Evolutionary conservation across 805 yeast species (phyloP), one percentile per base, ranked within the genome.

Genomic region (Wickerhamiella hasegawae): DNA sequence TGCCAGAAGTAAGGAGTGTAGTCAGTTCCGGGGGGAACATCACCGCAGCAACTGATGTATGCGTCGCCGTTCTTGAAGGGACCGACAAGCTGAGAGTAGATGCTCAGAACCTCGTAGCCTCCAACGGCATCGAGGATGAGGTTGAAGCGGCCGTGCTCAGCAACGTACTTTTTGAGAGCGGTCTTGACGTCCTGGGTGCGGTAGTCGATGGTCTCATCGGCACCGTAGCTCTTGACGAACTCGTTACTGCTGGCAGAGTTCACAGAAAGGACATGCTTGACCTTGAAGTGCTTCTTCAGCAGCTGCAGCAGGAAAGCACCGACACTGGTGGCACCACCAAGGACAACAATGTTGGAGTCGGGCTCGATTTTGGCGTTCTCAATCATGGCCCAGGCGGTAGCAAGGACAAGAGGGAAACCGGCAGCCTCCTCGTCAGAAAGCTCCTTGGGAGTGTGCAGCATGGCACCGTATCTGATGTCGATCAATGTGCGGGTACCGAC

Each of bases 311-410:
- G 60, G 39, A 60, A 63, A 20, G 63, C 49, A 16, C 85, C 84
- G 12, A 76, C 84, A 10, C 75, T 57, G 1, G 92, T 73, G 6
- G 79, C 74, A 18, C 78, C 87, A 27, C 94, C 94, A 32, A 78
- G 57, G 16, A 81, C 64, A 32, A 79, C 59, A 3, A 76, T 68
- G 39, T 63, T 67, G 3, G 70, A 58, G 6, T 59, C 57, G 11
- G 58, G 57, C 24, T 57, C 58, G 17, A 68, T 53, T 16, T 55
- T 51, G 41, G 60, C 58, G 5, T 47, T 40, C 6, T 51, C 48
- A 20, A 66, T 51, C 33, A 63, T 48, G 33, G 59, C 50, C 42
- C 48, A 62, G 1, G 87, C 85, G 3, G 92, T 76, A 17, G 72
- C 71, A 44, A 66, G 70, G 0, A 70, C 74, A 43, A 76, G 53